Base-by-base conservation (phyloP, 352 stramenopile species). In the Aphanomyces astaci region DNA sequence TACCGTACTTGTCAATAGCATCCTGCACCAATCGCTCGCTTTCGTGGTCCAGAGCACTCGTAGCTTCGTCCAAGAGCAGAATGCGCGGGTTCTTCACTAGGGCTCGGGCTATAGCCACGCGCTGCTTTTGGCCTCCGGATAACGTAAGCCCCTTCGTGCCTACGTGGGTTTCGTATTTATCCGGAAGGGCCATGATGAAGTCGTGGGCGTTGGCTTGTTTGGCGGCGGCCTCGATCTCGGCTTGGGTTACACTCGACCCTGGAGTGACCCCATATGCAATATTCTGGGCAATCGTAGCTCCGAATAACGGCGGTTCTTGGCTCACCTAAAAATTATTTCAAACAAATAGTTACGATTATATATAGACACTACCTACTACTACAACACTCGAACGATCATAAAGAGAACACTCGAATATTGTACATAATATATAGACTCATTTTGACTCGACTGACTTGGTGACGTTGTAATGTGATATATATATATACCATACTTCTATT, bases 11-110 rank as follows among this genome's bases (percentile, higher is more conserved):
- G 43, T 72, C 55, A 31, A 93, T 75, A 4, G 86, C 82, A n/a
- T 87, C 83, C 67, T 94, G 85, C 48, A 94, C 85, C 17, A 90
- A 74, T 53, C 75, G 76, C 55, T 93, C 85, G 70, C 83, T 92
- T 51, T 89, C 82, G 0, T 79, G 79, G 63, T 92, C 84, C 60
- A 92, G 51, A n/a, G 82, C 83, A 66, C 78, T 88, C 0, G 83
- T 91, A 9, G 84, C 84, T 75, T 92, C 84, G 66, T 92, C 84
- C 54, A 92, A 52, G 28, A 93, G 88, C 43, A 93, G 71, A 36
- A 93, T 88, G 63, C 83, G 82, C 4, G 83, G 82, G 45, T 81
- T 80, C 66, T 90, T 89, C 40, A 93, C 75, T 24, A 93, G 72
- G 9, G 84, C 84, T 1, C 84, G 76, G 3, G 84, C 82, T 71